phyloP scores from a whole-genome alignment of 495 filamentous ascomycete genomes.

The Trichoderma erinaceum region DNA sequence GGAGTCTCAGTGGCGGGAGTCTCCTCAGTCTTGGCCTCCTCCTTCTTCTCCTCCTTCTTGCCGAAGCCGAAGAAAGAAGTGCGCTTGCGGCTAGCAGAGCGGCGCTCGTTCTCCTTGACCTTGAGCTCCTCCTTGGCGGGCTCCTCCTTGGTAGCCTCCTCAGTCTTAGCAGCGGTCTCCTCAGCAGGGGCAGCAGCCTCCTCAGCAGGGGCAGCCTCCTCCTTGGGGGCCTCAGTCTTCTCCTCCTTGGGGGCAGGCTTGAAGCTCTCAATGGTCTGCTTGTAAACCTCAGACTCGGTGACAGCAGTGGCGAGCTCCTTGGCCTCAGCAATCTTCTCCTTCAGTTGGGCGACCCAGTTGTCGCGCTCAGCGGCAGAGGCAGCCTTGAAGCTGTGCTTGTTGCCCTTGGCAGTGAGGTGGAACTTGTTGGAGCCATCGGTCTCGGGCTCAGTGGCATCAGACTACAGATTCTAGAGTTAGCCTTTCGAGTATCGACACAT shows the following conservation, averaged over 20 bases:
- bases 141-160: conserved; percentile 30
- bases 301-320: conserved; percentile 66
- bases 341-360: conserved; percentile 76
- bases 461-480: conserved; percentile 41
- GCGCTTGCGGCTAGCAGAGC: conserved; percentile 85
- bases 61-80: conserved; percentile 72
- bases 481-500: background rate
- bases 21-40: conserved; percentile 28
- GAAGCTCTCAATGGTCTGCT: conserved; percentile 67
- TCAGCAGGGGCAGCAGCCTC: conserved; percentile 31
- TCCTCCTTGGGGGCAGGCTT: conserved; percentile 51
- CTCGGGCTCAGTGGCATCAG: conserved; percentile 74
- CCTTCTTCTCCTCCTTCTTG: conserved; percentile 46
- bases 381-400: conserved; percentile 89
- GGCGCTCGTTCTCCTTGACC: conserved; percentile 50
- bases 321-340: conserved; percentile 69
- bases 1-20: conserved; percentile 26
- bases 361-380: conserved; percentile 69
- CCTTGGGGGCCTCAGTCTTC: conserved; percentile 41
- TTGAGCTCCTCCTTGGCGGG: conserved; percentile 39
- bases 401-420: conserved; percentile 70
- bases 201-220: conserved; percentile 43
- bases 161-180: conserved; percentile 31
- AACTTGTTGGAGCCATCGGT: conserved; percentile 74
- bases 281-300: conserved; percentile 68